Evolutionary conservation across 1,284 basidiomycete genomes (phyloP).

Genomic region (Gymnopus androsaceus): DNA sequence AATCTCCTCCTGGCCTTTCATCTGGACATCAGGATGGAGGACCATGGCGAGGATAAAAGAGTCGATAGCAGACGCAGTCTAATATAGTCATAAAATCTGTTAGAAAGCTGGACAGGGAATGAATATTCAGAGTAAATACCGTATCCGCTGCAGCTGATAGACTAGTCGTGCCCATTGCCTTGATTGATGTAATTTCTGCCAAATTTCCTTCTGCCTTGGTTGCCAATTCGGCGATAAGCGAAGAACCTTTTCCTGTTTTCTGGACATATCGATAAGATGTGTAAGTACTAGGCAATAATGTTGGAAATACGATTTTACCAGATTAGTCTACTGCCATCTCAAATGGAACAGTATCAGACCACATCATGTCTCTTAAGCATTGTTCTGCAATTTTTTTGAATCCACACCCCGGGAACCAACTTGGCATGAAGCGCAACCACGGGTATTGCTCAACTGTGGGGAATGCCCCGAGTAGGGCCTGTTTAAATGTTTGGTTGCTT

Average conservation of each 20-base stretch:
- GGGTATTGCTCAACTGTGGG: constrained; percentile 4
- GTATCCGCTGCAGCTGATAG: constrained; percentile 14
- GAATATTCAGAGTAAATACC: too few relatives aligned
- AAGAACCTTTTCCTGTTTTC: not conserved
- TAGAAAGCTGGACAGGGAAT: not conserved
- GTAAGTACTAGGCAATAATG: not conserved
- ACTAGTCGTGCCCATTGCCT: constrained; percentile 6
- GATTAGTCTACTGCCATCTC: constrained; percentile 1
- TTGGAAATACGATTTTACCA: not conserved
- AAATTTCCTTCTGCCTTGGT: not conserved
- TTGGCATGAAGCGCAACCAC: constrained; percentile 9
- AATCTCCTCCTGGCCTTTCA: constrained; percentile 30
- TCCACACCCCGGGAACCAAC: constrained; percentile 14
- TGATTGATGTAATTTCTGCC: not conserved
- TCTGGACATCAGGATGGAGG: constrained; percentile 29
- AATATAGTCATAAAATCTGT: not conserved
- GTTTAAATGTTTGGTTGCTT: not conserved
- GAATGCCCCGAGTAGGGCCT: not conserved
- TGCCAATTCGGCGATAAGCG: constrained; percentile 6
- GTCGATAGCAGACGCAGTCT: constrained; percentile 14
- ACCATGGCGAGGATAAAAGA: constrained; percentile 26
- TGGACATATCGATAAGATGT: not conserved
- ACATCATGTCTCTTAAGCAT: not conserved
- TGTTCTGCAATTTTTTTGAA: not conserved
- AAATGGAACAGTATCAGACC: not conserved